phyloP scores from a whole-genome alignment of 805 yeast species.

The Teunomyces gatunensis region DNA sequence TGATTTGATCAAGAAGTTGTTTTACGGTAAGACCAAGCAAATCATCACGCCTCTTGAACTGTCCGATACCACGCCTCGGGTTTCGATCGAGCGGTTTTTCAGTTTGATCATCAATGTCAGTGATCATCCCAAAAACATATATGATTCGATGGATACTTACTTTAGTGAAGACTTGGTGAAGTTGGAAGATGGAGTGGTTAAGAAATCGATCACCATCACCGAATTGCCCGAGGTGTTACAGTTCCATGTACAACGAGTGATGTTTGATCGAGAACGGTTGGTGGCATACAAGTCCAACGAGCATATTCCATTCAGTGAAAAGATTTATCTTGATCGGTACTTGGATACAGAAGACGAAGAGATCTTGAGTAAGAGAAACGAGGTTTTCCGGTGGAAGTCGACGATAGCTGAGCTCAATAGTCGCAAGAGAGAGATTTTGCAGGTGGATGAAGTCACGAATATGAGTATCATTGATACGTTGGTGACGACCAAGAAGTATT shows the following conservation, averaged over 20 bases:
- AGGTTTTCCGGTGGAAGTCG: slow-evolving; percentile 63
- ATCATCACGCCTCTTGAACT: slow-evolving; percentile 56
- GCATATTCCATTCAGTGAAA: slow-evolving; percentile 77
- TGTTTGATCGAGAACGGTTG: slow-evolving; percentile 71
- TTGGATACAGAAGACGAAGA: slow-evolving; percentile 63
- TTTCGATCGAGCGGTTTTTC: slow-evolving; percentile 65
- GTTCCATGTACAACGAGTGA: slow-evolving; percentile 91
- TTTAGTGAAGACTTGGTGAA: slow-evolving; percentile 72
- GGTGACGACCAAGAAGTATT: slow-evolving; percentile 54
- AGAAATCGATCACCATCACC: slow-evolving; percentile 68
- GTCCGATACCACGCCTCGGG: slow-evolving; percentile 27
- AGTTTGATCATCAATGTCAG: slow-evolving; percentile 83
- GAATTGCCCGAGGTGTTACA: slow-evolving; percentile 81
- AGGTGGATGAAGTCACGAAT: slow-evolving; percentile 37
- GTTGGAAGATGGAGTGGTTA: slow-evolving; percentile 70
- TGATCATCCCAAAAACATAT: slow-evolving; percentile 83
- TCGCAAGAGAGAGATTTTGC: slow-evolving; percentile 42
- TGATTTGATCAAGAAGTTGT: slow-evolving; percentile 75
- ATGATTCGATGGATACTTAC: slow-evolving; percentile 85
- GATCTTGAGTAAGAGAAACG: slow-evolving; percentile 50
- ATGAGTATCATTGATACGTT: slow-evolving; percentile 42
- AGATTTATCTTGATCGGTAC: slow-evolving; percentile 83
- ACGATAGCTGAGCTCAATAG: slow-evolving; percentile 42
- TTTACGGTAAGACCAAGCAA: slow-evolving; percentile 85
- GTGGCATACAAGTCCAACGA: slow-evolving; percentile 80